Percentiles rank a stretch among this genome's conserved stretches.
Evolutionary conservation across 495 filamentous ascomycete genomes (phyloP).

Genomic region (Copromyces sp.): DNA sequence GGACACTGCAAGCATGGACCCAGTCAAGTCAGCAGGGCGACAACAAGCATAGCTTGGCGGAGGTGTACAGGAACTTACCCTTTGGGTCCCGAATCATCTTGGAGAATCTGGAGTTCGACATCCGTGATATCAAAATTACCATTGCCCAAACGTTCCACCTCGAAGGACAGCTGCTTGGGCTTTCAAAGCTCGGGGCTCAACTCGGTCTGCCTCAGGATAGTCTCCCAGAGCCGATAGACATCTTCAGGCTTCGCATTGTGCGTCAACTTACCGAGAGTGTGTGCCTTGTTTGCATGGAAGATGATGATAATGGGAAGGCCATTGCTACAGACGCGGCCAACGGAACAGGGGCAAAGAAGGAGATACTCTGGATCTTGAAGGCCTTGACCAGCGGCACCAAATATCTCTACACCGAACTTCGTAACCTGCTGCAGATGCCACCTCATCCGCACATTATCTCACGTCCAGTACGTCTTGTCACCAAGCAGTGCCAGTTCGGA

Average conservation of each 20-base stretch:
- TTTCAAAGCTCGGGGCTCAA: conserved; percentile 15
- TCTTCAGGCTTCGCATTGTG: conserved; percentile 28
- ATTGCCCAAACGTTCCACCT: conserved; percentile 32
- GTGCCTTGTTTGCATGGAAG: conserved; percentile 29
- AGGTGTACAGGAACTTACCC: conserved; percentile 23
- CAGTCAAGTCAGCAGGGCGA: not conserved
- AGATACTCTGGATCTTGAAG: conserved; percentile 36
- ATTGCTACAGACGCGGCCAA: not conserved
- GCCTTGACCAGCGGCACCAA: conserved; percentile 38
- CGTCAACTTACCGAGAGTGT: conserved; percentile 38
- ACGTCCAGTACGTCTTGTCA: conserved; percentile 33
- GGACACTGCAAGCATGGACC: conserved; percentile 35
- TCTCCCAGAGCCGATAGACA: conserved; percentile 28
- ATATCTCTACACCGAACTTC: conserved; percentile 38
- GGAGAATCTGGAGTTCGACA: conserved; percentile 29
- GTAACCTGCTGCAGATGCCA: conserved; percentile 32
- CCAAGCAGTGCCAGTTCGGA: conserved; percentile 35
- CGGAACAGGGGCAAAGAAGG: not conserved
- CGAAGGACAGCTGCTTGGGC: conserved; percentile 29
- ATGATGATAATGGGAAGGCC: not conserved
- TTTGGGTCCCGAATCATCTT: conserved; percentile 41
- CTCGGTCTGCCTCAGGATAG: conserved; percentile 21
- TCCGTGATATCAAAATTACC: conserved; percentile 26
- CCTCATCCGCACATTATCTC: conserved; percentile 34
- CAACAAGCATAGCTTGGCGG: not conserved